phyloP scores from a whole-genome alignment of 257 asterid genomes.

The Forsythia viridissima region DNA sequence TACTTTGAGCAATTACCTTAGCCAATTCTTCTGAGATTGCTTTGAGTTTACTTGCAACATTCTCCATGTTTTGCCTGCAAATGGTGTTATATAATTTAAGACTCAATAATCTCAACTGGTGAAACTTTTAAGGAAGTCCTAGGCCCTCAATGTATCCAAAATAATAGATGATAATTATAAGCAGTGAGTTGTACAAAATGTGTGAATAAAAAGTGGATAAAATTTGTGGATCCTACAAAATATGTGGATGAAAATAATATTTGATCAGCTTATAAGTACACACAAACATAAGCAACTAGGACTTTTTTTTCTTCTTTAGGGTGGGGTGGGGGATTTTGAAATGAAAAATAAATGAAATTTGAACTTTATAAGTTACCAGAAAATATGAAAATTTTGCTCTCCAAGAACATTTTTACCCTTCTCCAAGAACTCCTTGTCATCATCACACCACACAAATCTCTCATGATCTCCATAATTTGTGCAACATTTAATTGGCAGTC shows the following conservation, averaged over 20 bases:
- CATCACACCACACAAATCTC: slow-evolving; percentile 41
- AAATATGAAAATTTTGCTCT: slow-evolving; percentile 30
- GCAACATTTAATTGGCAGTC: slow-evolving; percentile 34
- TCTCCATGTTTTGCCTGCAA: slow-evolving; percentile 47
- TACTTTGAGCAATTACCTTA: slow-evolving; percentile 25
- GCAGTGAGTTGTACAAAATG: too few relatives aligned
- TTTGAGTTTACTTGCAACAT: slow-evolving; percentile 35
- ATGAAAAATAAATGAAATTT: background rate
- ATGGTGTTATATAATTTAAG: too few relatives aligned
- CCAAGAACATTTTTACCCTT: slow-evolving; percentile 43
- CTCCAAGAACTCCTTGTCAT: slow-evolving; percentile 23
- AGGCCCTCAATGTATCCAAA: too few relatives aligned
- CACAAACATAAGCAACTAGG: too few relatives aligned
- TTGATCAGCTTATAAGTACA: too few relatives aligned
- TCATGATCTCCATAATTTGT: slow-evolving; percentile 44
- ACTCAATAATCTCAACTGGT: background rate
- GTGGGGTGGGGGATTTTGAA: background rate
- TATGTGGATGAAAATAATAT: too few relatives aligned
- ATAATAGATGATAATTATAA: too few relatives aligned
- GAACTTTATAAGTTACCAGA: slow-evolving; percentile 39
- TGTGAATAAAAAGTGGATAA: too few relatives aligned
- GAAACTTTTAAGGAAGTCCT: background rate
- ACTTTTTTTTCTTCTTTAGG: too few relatives aligned
- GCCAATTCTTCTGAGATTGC: slow-evolving; percentile 43
- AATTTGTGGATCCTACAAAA: too few relatives aligned